Percentiles rank a stretch among this genome's conserved stretches.
phyloP scores from a whole-genome alignment of 768 basidiomycete genomes.

The Rhodosporidiobolus sp. region DNA sequence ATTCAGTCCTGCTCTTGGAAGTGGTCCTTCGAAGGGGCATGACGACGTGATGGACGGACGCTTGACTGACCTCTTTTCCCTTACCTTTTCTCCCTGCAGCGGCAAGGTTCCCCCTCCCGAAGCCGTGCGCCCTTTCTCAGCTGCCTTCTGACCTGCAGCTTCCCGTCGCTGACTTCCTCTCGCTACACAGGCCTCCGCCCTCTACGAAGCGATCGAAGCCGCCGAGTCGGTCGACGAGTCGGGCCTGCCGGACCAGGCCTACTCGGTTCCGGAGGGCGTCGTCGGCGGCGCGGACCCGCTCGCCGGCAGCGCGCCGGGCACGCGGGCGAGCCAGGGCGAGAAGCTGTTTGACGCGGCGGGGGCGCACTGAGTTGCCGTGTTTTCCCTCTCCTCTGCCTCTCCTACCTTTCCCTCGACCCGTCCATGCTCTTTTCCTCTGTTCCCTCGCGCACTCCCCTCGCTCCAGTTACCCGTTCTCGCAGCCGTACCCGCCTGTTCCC shows the following conservation, averaged over 20 bases:
- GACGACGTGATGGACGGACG: too few relatives aligned
- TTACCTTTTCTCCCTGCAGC: conserved; percentile 47
- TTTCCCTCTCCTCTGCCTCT: not conserved
- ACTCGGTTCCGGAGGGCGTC: conserved; percentile 45
- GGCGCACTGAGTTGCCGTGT: not conserved
- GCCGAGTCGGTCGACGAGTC: conserved; percentile 50
- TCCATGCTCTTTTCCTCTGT: not conserved
- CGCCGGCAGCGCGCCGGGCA: conserved; percentile 2
- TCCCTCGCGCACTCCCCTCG: too few relatives aligned
- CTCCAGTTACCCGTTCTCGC: too few relatives aligned
- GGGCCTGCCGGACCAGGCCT: conserved; percentile 47
- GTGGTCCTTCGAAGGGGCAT: too few relatives aligned
- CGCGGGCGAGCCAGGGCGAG: not conserved
- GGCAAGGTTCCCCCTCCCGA: conserved; percentile 97
- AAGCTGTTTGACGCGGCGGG: conserved; percentile 25
- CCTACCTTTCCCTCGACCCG: too few relatives aligned
- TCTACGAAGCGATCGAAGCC: conserved; percentile 91
- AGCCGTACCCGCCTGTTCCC: too few relatives aligned
- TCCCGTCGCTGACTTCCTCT: not conserved
- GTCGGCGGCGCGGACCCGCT: conserved; percentile 13
- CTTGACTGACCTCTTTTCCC: not conserved
- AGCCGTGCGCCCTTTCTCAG: too few relatives aligned
- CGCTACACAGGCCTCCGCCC: conserved; percentile 58
- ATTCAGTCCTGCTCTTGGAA: not conserved
- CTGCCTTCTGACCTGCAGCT: too few relatives aligned